Percentiles rank a stretch among this genome's conserved stretches.
Evolutionary conservation across 2,329 filamentous ascomycete species (phyloP).

Genomic region (Myriosclerotinia scirpicola): DNA sequence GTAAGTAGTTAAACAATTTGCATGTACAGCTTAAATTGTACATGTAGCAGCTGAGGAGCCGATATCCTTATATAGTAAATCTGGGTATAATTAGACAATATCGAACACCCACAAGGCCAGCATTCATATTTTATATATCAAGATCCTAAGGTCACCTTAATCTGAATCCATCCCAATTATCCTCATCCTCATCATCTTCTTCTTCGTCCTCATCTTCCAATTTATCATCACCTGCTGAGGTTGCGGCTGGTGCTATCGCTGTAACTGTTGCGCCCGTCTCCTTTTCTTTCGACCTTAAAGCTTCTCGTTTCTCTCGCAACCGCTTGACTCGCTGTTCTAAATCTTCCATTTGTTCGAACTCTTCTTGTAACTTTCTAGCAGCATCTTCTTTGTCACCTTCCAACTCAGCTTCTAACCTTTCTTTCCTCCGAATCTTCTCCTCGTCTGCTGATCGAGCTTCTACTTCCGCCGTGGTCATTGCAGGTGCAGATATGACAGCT

Average conservation of each 20-base stretch:
- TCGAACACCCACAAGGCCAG: background rate
- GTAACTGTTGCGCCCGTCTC: background rate
- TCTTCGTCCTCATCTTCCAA: slow-evolving; percentile 26
- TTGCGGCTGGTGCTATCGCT: background rate
- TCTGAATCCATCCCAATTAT: slow-evolving; percentile 30
- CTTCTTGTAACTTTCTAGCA: slow-evolving; percentile 67
- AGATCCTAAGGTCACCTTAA: slow-evolving; percentile 15
- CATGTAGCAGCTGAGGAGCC: background rate
- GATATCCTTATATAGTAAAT: background rate
- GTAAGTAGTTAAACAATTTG: background rate
- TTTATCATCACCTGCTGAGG: background rate
- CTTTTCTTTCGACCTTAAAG: slow-evolving; percentile 50
- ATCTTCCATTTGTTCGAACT: slow-evolving; percentile 81
- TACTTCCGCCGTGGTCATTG: slow-evolving; percentile 63
- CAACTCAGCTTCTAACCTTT: slow-evolving; percentile 54
- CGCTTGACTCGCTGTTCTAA: slow-evolving; percentile 69
- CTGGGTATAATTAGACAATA: slow-evolving; percentile 13
- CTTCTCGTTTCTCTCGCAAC: slow-evolving; percentile 70
- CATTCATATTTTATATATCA: background rate
- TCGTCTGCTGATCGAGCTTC: slow-evolving; percentile 54
- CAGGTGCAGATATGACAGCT: slow-evolving; percentile 67
- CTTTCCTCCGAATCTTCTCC: slow-evolving; percentile 49
- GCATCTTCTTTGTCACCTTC: slow-evolving; percentile 76
- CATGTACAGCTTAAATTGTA: background rate
- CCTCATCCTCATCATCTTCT: slow-evolving; percentile 24